Evolutionary conservation across 345 rosid genomes (phyloP), one percentile per base, ranked within the genome.

Genomic region (Punica granatum): DNA sequence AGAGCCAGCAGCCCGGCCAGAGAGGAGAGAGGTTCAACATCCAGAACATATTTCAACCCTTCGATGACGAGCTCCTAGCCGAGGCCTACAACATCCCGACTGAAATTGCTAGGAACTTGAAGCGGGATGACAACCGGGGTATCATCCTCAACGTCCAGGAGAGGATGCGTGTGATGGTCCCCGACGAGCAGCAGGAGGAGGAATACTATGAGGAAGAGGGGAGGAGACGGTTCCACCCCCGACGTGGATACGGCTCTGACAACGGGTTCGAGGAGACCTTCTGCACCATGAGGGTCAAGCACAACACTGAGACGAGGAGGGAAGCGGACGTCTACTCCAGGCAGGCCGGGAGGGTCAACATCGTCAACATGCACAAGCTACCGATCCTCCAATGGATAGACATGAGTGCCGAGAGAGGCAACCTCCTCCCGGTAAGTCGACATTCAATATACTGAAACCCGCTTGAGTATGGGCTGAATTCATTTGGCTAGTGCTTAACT

Each of bases 341-440:
- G 44, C 72, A 80, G 39, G 83, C 78, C 4, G 78, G 78, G 7
- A 66, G 62, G 48, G 65, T 80, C 62, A 66, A 74, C 69, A 30
- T 69, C 49, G 72, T 69, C 66, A 74, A 76, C 65, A 32, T 42
- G 37, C 72, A 65, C 35, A 76, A 74, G 70, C 69, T 80, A 41
- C 83, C 80, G 0, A 74, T 80, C 48, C 80, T 80, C 14, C 42
- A 54, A 0, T 67, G 32, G 32, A 26, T 73, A 3, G 73, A 73
- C 70, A 73, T 76, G 82, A 75, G 79, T 69, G 69, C 71, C 1
- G 75, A 79, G 77, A 51, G 74, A 60, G 79, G 82, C 67, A 65
- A 31, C 14, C 74, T 75, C 26, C 34, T 67, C 70, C 82, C 77
- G 67, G 77, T 75, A 67, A 34, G 6, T 23, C 10, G 23, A 39